Base-by-base conservation (phyloP, 2,329 filamentous ascomycete species). In the Colletotrichum destructivum region DNA sequence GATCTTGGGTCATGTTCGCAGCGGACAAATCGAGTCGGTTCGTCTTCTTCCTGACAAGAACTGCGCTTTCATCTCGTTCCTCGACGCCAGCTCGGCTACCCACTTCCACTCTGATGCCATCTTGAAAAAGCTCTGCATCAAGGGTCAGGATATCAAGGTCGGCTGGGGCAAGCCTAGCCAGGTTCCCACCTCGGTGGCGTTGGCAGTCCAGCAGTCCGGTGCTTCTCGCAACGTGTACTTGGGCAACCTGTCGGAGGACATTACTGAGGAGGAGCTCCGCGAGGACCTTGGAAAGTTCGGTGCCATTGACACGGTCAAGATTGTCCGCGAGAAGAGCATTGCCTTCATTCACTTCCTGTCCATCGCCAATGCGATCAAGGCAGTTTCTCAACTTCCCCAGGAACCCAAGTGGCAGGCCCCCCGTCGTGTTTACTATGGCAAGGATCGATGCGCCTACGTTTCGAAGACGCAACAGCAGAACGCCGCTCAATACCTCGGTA, bases 381-480 rank as follows among this genome's bases (percentile, higher is more conserved):
- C 96, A 26, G 96, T 99, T 63, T 93, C 95, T 15, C 96, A 98
- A 82, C 90, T 99, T 72, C 96, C 96, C 13, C 96, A 98, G 82
- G 96, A 99, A 83, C 87, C 93, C 47, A 98, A 98, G 84, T 99
- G 96, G 96, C 95, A 98, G 82, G 90, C 95, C 11, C 96, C 96
- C 63, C 93, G 95, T 75, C 93, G 96, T 64, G 96, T 99, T 13
- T 98, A 98, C 88, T 99, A 99, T 78, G 96, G 96, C 83, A 99
- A 99, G 87, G 96, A 99, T 81, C 91, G 96, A 73, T 99, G 96
- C 79, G 96, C 96, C 21, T 99, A 99, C 78, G 96, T 99, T 63
- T 99, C 96, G 71, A 99, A 99, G 89, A 99, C 96, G 0, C 96
- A 99, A 84, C 96, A 99, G 85, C 96, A 99, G 84, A 99, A 99